Conservation (phyloP, 2,329 filamentous ascomycete genomes). For the Blumeriella jaapii region DNA sequence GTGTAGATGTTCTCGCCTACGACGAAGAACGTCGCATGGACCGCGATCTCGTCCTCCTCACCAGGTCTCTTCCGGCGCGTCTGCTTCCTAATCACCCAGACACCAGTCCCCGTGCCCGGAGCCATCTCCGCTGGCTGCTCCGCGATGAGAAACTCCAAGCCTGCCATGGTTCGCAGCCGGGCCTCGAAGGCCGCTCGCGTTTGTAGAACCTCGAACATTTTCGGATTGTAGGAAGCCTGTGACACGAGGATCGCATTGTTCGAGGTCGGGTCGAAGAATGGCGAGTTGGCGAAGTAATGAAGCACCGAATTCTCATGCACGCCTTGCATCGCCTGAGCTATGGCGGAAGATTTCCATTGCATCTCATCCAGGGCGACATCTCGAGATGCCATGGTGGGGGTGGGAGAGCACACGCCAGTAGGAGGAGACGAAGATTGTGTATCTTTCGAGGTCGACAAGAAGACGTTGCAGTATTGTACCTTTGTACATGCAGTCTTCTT, state of each 20-base stretch:
- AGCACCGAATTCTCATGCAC: constrained; percentile 52
- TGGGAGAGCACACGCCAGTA: background rate
- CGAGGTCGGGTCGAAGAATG: constrained; percentile 56
- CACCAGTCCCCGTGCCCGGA: constrained; percentile 48
- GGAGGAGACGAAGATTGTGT: background rate
- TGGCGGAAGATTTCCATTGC: constrained; percentile 47
- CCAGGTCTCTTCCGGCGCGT: constrained; percentile 45
- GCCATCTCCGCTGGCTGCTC: constrained; percentile 53
- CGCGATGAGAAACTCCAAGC: constrained; percentile 54
- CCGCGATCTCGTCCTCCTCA: constrained; percentile 45
- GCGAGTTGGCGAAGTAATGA: constrained; percentile 56
- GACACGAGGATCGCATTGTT: constrained; percentile 54
- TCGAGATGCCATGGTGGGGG: constrained; percentile 33
- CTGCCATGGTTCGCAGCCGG: constrained; percentile 51
- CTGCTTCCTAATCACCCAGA: constrained; percentile 62
- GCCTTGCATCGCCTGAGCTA: constrained; percentile 37
- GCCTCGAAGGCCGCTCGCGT: constrained; percentile 54
- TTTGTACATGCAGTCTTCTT: no score
- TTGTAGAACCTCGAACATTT: constrained; percentile 44
- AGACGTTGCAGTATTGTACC: no score
- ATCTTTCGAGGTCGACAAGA: no score
- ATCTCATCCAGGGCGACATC: constrained; percentile 53
- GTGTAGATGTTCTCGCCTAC: constrained; percentile 56
- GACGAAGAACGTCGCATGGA: constrained; percentile 52
- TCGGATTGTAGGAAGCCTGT: constrained; percentile 50